Evolutionary conservation across 2,329 filamentous ascomycete species (phyloP), one percentile per base, ranked within the genome.

Genomic region (Pseudocercospora crystallina): DNA sequence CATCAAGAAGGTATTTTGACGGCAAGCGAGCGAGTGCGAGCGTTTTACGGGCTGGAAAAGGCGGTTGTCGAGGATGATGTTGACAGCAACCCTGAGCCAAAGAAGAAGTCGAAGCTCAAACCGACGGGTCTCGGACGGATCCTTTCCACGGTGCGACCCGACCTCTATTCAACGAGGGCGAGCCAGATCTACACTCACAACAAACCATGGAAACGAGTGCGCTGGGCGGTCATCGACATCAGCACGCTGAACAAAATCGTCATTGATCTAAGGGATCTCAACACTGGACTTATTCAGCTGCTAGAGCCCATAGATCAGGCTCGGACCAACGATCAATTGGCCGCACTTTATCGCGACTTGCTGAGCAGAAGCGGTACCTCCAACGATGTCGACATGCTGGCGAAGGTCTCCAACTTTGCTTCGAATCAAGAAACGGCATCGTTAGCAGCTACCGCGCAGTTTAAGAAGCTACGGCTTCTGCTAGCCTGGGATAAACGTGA

Each of bases 141-240:
- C 20, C 13, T 13, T 9, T 30, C 39, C 17, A 41, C 29, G n/a
- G 26, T 41, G n/a, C 17, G 32, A 20, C 32, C 39, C 39, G 32
- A 41, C 39, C 32, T 30, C 12, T 20, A n/a, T 31, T 30, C 39
- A 14, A 30, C 39, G 3, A 30, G 32, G 20, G 39, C 39, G 11
- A 41, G n/a, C n/a, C n/a, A n/a, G n/a, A n/a, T 41, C 32, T 20
- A 20, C 7, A 41, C 29, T 13, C 26, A 20, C 3, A 41, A 30
- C 20, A 30, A 30, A 31, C 39, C 39, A 41, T 41, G 39, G 39
- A 41, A 31, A 30, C 39, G 39, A 20, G 32, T 41, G 20, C 39
- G 32, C 14, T 41, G 39, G 39, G 39, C 39, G 32, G 39, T 30
- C 29, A 30, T 20, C 8, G 39, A 30, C n/a, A 41, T 14, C 13